These are phyloP conservation scores for Cystobasidium tubakii DNA, from an alignment of 768 basidiomycete species.

Conservation along the genomic window DNA sequence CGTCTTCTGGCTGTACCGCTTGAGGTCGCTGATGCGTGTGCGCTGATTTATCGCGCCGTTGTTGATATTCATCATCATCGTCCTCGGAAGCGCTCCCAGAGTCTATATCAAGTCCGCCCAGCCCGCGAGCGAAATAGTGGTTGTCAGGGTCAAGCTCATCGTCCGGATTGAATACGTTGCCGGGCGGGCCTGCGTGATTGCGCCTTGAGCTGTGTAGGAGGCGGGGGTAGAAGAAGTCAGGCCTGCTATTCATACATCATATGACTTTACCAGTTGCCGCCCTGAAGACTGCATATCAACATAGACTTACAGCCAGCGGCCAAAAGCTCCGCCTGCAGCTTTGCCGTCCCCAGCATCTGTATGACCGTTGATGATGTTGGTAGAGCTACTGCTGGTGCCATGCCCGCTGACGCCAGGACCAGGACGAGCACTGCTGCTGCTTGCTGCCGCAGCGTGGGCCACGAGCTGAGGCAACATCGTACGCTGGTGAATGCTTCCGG, in stretches of 20 bases:
- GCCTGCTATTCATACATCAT: too few relatives aligned
- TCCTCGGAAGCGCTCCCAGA: slow-evolving; percentile 20
- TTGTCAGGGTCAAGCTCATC: slow-evolving; percentile 28
- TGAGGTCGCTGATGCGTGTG: not conserved
- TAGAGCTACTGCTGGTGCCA: not conserved
- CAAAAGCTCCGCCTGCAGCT: slow-evolving; percentile 26
- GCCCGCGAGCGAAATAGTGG: slow-evolving; percentile 25
- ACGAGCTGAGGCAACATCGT: not conserved
- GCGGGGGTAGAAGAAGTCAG: too few relatives aligned
- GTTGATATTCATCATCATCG: slow-evolving; percentile 27
- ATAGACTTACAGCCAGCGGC: slow-evolving; percentile 29
- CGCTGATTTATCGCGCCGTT: not conserved
- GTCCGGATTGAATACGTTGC: slow-evolving; percentile 4
- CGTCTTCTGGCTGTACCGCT: not conserved
- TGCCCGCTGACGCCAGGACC: slow-evolving; percentile 15
- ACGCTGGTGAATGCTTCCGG: not conserved
- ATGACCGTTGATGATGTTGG: not conserved
- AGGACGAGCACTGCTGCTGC: not conserved
- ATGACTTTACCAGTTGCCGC: too few relatives aligned
- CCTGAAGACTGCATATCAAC: not conserved
- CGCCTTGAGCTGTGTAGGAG: slow-evolving; percentile 13
- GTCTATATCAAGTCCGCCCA: slow-evolving; percentile 22
- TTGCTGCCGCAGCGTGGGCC: not conserved
- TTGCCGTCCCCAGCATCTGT: not conserved
- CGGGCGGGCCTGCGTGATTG: slow-evolving; percentile 12